Evolutionary conservation across 2,329 filamentous ascomycete species (phyloP).

Genomic region (Verticillium isaacii): DNA sequence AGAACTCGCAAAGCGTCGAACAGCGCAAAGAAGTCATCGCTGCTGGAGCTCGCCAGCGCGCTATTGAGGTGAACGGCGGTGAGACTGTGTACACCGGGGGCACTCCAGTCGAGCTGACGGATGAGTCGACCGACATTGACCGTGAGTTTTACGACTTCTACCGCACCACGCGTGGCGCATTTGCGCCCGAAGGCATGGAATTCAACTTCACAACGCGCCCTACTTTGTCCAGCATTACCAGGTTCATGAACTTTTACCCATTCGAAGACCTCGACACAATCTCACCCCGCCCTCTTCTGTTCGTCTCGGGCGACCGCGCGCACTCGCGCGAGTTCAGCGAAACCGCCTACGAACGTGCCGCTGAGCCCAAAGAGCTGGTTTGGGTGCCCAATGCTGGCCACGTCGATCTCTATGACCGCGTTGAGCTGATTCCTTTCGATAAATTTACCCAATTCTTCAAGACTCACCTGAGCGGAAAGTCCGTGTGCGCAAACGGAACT

Average conservation of each 20-base stretch:
- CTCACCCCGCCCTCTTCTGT: constrained; percentile 22
- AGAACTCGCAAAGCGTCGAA: neutral
- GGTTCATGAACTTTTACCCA: constrained; percentile 25
- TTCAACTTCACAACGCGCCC: constrained; percentile 23
- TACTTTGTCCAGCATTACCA: constrained; percentile 23
- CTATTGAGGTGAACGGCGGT: too few relatives aligned
- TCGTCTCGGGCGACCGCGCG: constrained; percentile 19
- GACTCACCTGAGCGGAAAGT: too few relatives aligned
- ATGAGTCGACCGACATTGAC: neutral
- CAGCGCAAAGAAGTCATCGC: neutral
- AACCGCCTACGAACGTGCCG: constrained; percentile 18
- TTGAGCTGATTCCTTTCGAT: constrained; percentile 26
- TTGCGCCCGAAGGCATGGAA: neutral
- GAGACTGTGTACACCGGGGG: neutral
- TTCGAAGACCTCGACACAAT: constrained; percentile 23
- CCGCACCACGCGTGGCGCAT: constrained; percentile 7
- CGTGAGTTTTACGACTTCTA: constrained; percentile 9
- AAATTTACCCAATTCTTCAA: constrained; percentile 14
- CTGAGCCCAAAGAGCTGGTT: constrained; percentile 29
- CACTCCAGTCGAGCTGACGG: neutral
- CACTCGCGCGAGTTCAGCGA: constrained; percentile 24
- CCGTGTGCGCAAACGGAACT: too few relatives aligned
- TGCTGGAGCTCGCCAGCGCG: too few relatives aligned
- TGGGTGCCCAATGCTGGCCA: constrained; percentile 26
- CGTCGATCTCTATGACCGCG: constrained; percentile 30